Conservation (phyloP, 352 stramenopile genomes). For the Phytophthora syringae region DNA sequence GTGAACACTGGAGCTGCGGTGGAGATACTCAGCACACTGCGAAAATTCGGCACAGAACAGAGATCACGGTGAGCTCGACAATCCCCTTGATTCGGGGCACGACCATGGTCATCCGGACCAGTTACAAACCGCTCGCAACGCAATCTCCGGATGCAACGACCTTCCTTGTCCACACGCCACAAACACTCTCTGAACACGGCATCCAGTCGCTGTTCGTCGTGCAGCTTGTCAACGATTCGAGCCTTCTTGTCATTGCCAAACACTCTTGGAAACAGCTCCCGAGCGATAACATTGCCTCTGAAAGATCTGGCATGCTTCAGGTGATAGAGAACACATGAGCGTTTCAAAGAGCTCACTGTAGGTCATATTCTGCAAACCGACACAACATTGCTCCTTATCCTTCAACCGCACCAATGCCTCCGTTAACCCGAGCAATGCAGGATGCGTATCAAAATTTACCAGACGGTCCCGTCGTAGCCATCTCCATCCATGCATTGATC, state of each 20-base stretch:
- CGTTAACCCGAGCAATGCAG: constrained; percentile 65
- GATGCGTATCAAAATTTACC: constrained; percentile 66
- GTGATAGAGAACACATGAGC: constrained; percentile 71
- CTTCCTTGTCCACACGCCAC: constrained; percentile 81
- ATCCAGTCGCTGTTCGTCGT: constrained; percentile 58
- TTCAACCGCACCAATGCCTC: constrained; percentile 80
- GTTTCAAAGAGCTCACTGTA: constrained; percentile 70
- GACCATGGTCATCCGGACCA: constrained; percentile 26
- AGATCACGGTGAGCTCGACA: constrained; percentile 75
- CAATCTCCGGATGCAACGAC: constrained; percentile 76
- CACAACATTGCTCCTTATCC: constrained; percentile 76
- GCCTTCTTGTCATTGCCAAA: constrained; percentile 66
- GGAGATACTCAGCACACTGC: constrained; percentile 75
- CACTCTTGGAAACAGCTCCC: constrained; percentile 70
- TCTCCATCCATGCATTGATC: constrained; percentile 69
- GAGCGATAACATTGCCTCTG: constrained; percentile 83
- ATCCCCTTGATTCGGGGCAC: constrained; percentile 42
- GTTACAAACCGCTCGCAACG: constrained; percentile 61
- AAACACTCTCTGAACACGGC: constrained; percentile 82
- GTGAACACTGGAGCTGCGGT: constrained; percentile 1
- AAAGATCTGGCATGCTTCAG: constrained; percentile 73
- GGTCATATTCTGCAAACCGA: constrained; percentile 84
- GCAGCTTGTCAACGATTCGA: constrained; percentile 69
- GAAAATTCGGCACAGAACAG: constrained; percentile 75
- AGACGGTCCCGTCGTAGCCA: constrained; percentile 71